A percentile compares a stretch with the other conserved stretches of the same genome.
Conservation (phyloP, 176 grass and related monocot genomes). For the Oryza glumipatula region DNA sequence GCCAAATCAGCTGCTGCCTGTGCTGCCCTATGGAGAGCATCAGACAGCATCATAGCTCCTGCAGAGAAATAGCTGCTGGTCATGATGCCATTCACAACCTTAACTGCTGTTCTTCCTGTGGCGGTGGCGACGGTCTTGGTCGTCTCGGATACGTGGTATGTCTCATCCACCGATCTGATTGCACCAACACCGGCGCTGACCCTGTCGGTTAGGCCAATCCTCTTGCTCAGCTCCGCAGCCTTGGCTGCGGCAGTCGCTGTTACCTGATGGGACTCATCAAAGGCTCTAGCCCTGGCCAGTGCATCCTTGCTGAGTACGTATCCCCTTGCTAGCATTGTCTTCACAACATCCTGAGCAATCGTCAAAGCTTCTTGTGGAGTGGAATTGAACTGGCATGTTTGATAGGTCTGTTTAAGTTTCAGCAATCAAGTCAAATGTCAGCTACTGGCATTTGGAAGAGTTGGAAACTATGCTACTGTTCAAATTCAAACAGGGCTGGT, state of each 20-base stretch:
- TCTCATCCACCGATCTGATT: slow-evolving; percentile 76
- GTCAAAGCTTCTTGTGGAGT: slow-evolving; percentile 79
- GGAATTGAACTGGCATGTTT: slow-evolving; percentile 62
- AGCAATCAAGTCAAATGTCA: slow-evolving; percentile 12
- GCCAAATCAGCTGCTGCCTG: slow-evolving; percentile 78
- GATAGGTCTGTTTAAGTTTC: slow-evolving; percentile 51
- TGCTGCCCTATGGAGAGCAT: slow-evolving; percentile 69
- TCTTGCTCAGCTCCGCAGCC: slow-evolving; percentile 83
- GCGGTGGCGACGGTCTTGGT: slow-evolving; percentile 70
- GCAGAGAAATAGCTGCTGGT: slow-evolving; percentile 94
- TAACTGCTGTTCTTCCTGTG: slow-evolving; percentile 67
- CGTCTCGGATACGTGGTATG: slow-evolving; percentile 61
- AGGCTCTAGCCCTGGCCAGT: slow-evolving; percentile 80
- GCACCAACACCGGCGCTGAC: slow-evolving; percentile 74
- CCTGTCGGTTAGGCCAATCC: slow-evolving; percentile 76
- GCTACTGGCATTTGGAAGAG: slow-evolving; percentile 1
- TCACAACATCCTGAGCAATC: slow-evolving; percentile 82
- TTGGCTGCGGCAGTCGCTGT: slow-evolving; percentile 66
- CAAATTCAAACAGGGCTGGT: not conserved
- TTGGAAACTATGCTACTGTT: not conserved
- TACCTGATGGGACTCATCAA: slow-evolving; percentile 78
- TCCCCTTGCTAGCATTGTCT: slow-evolving; percentile 77
- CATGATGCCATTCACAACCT: slow-evolving; percentile 62
- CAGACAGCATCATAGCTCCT: slow-evolving; percentile 84
- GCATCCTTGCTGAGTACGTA: slow-evolving; percentile 91